phyloP scores from a whole-genome alignment of 371 early-diverging fungal genomes.

The Zychaea mexicana region DNA sequence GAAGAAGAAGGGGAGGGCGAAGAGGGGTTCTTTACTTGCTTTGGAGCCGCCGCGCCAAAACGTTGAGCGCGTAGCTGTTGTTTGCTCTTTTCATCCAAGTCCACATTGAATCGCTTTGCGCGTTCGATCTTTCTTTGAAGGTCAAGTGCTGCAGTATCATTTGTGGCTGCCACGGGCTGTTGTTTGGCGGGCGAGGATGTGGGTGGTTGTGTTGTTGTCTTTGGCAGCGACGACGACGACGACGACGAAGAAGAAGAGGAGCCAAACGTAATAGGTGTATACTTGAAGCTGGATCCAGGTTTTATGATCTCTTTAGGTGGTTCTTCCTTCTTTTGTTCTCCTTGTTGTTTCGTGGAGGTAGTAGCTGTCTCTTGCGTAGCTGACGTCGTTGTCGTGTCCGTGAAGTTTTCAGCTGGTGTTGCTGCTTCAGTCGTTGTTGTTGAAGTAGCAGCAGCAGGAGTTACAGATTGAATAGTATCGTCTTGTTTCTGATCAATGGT shows the following conservation, averaged over 20 bases:
- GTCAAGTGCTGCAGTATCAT: slow-evolving; percentile 24
- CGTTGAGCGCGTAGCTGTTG: slow-evolving; percentile 46
- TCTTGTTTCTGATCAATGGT: background rate
- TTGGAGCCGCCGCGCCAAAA: slow-evolving; percentile 27
- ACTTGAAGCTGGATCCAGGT: slow-evolving; percentile 35
- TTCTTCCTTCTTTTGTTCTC: slow-evolving; percentile 8
- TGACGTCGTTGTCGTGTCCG: slow-evolving; percentile 19
- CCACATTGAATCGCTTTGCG: slow-evolving; percentile 61
- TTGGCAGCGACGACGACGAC: too few species aligned
- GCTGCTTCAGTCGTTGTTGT: slow-evolving; percentile 17
- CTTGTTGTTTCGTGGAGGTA: background rate
- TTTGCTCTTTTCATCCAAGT: slow-evolving; percentile 39
- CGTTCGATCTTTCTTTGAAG: slow-evolving; percentile 49
- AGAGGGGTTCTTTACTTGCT: background rate
- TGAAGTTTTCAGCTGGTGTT: too few species aligned
- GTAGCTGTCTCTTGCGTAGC: slow-evolving; percentile 8
- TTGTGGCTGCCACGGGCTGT: background rate
- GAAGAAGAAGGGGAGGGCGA: too few species aligned
- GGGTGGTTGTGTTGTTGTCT: background rate
- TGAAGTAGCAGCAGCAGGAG: slow-evolving; percentile 17
- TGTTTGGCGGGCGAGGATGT: background rate
- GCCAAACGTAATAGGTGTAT: slow-evolving; percentile 46
- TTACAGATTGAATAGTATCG: background rate
- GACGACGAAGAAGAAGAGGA: too few species aligned
- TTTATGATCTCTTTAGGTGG: slow-evolving; percentile 10